A percentile compares a stretch with the other conserved stretches of the same genome.
phyloP scores from a whole-genome alignment of 176 grass and related monocot genomes.

The Cymbopogon citratus region DNA sequence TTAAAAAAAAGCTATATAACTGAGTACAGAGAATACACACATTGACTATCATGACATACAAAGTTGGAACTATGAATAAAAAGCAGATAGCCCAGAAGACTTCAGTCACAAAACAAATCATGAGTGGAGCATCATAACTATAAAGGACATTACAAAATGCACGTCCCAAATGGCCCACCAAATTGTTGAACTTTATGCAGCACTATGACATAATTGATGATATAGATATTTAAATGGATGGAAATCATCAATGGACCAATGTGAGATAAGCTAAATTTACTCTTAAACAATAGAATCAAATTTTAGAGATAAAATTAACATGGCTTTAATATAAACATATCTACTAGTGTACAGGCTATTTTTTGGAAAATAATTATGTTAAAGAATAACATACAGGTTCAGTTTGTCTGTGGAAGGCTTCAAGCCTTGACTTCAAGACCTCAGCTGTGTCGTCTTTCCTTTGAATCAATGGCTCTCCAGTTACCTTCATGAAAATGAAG shows the following conservation, averaged over 20 bases:
- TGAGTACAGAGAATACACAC: not conserved
- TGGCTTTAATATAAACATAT: not conserved
- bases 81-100: not conserved
- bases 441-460: slow-evolving; percentile 95
- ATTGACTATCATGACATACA: not conserved
- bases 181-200: not conserved
- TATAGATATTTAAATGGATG: not conserved
- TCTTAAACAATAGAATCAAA: not conserved
- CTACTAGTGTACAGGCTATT: not conserved
- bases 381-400: slow-evolving; percentile 66
- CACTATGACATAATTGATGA: not conserved
- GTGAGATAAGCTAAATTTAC: not conserved
- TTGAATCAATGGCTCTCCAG: slow-evolving; percentile 91
- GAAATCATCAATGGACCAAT: not conserved
- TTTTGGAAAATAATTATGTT: not conserved
- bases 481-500: slow-evolving; percentile 50
- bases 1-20: not conserved
- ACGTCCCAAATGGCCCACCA: not conserved
- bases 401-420: slow-evolving; percentile 91
- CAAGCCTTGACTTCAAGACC: slow-evolving; percentile 94
- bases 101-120: not conserved
- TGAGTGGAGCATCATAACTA: not conserved
- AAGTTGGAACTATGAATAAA: not conserved
- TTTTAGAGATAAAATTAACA: not conserved
- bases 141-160: not conserved